phyloP scores from a whole-genome alignment of 352 stramenopile genomes.

The Phytopythium litorale region DNA sequence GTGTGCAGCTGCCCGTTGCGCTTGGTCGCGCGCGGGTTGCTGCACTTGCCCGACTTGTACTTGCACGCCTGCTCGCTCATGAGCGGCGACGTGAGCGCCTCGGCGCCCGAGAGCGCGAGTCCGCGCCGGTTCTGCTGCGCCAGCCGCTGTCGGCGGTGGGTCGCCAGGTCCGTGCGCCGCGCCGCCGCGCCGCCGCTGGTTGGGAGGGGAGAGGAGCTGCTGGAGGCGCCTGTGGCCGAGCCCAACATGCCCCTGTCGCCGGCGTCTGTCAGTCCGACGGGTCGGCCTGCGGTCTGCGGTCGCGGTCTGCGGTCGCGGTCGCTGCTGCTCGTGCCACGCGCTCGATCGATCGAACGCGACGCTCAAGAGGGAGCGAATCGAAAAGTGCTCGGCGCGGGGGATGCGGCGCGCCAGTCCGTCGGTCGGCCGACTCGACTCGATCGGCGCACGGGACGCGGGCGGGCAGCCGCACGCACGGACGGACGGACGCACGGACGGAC shows the following conservation, averaged over 20 bases:
- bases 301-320: neutral
- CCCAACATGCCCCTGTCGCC: neutral
- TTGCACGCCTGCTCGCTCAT: constrained; percentile 60
- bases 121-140: constrained; percentile 2
- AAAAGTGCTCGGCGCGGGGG: constrained; percentile 1
- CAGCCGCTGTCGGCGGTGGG: constrained; percentile 1
- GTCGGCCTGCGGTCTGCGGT: neutral
- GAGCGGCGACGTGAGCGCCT: constrained; percentile 32
- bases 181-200: neutral
- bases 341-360: neutral
- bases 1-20: constrained; percentile 83
- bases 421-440: too few relatives aligned
- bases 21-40: constrained; percentile 78
- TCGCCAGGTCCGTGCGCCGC: neutral
- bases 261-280: neutral
- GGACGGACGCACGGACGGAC: too few relatives aligned
- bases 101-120: constrained; percentile 22
- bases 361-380: neutral
- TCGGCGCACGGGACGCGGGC: neutral
- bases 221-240: neutral
- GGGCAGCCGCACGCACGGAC: too few relatives aligned
- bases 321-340: neutral
- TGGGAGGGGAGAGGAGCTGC: neutral
- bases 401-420: neutral
- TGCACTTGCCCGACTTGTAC: constrained; percentile 87